Base-by-base conservation (phyloP, 352 stramenopile genomes). In the Phytophthora pseudosyringae region DNA sequence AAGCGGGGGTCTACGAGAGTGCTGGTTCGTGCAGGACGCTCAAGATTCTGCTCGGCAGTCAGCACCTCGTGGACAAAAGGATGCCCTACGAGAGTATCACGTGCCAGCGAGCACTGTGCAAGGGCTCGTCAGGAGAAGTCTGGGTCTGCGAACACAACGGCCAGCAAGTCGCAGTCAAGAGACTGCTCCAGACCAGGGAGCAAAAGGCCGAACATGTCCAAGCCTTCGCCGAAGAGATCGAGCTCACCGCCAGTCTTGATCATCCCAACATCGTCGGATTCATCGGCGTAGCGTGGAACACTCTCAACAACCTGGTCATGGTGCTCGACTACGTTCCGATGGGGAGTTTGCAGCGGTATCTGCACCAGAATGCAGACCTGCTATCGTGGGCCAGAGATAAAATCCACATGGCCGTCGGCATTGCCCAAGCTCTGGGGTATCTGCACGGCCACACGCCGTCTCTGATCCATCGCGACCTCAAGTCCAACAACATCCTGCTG, bases 401-500 rank as follows among this genome's bases (percentile, higher is more conserved):
- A 46, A 72, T 78, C 48, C 49, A 63, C 78, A 46, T 85, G 89
- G 71, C 73, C 67, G 33, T 80, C 18, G 64, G 67, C 1, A 66
- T 83, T n/a, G 73, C 68, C 7, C 39, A 53, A 38, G 71, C 70
- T 4, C 32, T 83, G 0, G 48, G 65, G 25, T 83, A 80, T 52
- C 33, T 80, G 28, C 75, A 83, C 41, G 13, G 15, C 4, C 48
- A 54, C 15, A 48, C 50, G 1, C 57, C 75, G 11, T 44, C 70
- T 4, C 29, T 84, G 12, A 82, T 82, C 45, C 74, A 82, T 31
- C 64, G 38, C 25, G n/a, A 44, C 12, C 38, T 44, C 15, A 44
- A 44, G 52, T 73, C 64, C 0, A 73, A 56, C 62, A 96, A 96
- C 59, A 78, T 96, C 15, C 65, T 96, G 45, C 69, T 97, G 31